A percentile compares a stretch with the other conserved stretches of the same genome.
phyloP scores from a whole-genome alignment of 129 eudicot genomes.

The sunflower (Helianthus annuus) region DNA sequence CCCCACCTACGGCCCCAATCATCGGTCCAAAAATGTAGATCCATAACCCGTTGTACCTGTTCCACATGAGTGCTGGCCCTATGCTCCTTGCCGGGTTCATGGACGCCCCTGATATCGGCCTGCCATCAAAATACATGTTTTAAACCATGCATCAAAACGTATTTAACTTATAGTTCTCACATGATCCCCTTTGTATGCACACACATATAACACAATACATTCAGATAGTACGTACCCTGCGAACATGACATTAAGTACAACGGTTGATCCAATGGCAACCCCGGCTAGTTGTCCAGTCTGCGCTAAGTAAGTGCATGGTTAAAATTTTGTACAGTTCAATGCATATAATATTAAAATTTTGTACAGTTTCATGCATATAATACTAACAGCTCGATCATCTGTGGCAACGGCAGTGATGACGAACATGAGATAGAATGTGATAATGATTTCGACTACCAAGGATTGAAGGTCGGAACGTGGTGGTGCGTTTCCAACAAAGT shows the following conservation, averaged over 20 bases:
- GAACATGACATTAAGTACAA: conserved; percentile 78
- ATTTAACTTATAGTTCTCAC: too few relatives aligned
- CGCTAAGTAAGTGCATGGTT: neutral
- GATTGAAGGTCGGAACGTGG: conserved; percentile 61
- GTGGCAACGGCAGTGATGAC: conserved; percentile 78
- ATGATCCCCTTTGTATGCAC: too few relatives aligned
- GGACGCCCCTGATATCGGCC: conserved; percentile 95
- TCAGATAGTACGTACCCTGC: conserved; percentile 53
- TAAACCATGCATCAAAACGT: neutral
- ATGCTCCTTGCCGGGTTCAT: conserved; percentile 97
- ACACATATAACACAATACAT: neutral
- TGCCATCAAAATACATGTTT: conserved; percentile 20
- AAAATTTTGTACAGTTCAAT: neutral
- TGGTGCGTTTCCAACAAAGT: conserved; percentile 69
- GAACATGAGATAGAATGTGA: conserved; percentile 90
- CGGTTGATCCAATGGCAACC: conserved; percentile 70
- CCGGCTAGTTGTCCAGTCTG: conserved; percentile 94
- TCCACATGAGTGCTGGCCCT: conserved; percentile 77
- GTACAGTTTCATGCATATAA: neutral
- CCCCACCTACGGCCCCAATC: conserved; percentile 75
- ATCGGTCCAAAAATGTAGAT: conserved; percentile 67
- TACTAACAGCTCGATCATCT: conserved; percentile 75
- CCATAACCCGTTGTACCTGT: conserved; percentile 65
- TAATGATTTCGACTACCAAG: conserved; percentile 60
- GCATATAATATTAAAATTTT: neutral